These are phyloP conservation scores for Alternaria sp. DNA, from an alignment of 2,329 filamentous ascomycete species.

Conservation along the genomic window DNA sequence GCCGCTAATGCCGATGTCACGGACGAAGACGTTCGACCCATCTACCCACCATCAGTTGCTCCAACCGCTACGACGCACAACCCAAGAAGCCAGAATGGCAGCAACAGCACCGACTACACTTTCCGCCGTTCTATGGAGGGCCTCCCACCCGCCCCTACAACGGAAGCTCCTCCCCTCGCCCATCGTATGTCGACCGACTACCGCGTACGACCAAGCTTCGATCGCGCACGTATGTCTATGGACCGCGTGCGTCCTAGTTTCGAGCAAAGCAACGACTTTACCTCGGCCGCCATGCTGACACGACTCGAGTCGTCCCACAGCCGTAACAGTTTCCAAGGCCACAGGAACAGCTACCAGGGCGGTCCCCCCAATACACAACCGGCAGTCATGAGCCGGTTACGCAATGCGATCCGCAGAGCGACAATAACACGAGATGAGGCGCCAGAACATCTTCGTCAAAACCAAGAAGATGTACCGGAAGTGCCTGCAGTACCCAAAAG, in stretches of 20 bases:
- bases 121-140: constrained; percentile 52
- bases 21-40: constrained; percentile 88
- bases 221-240: constrained; percentile 86
- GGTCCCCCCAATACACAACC: constrained; percentile 23
- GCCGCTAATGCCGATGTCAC: constrained; percentile 60
- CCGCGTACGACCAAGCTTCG: constrained; percentile 79
- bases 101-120: constrained; percentile 92
- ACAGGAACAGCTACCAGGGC: constrained; percentile 38
- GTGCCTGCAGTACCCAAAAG: constrained; percentile 31
- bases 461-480: constrained; percentile 26
- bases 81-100: constrained; percentile 85
- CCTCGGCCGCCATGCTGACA: constrained; percentile 83
- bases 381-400: constrained; percentile 39
- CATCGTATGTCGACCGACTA: constrained; percentile 44
- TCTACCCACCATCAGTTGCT: constrained; percentile 91
- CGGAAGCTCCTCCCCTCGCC: constrained; percentile 41
- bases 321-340: constrained; percentile 37
- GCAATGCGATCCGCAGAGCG: constrained; percentile 43
- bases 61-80: constrained; percentile 75
- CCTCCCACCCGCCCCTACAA: constrained; percentile 37
- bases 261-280: constrained; percentile 90
- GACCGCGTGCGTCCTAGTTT: constrained; percentile 85
- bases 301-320: constrained; percentile 75
- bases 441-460: constrained; percentile 31
- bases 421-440: constrained; percentile 46